A percentile compares a stretch with the other conserved stretches of the same genome.
Conservation (phyloP, 257 asterid species). For the Sherardia arvensis region DNA sequence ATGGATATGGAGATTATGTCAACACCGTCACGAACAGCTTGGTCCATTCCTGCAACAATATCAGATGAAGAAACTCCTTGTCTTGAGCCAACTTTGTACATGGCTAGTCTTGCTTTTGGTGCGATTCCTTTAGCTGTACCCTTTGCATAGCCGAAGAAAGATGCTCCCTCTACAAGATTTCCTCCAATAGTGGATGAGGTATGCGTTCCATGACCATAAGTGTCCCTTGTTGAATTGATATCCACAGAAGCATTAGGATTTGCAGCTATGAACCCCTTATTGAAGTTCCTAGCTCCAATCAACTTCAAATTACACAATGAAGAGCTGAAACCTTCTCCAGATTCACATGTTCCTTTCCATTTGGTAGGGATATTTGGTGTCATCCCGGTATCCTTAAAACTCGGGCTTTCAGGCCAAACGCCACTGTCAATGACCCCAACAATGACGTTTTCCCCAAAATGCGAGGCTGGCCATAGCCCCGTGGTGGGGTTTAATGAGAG, state of each 20-base stretch:
- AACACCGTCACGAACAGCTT: slow-evolving; percentile 17
- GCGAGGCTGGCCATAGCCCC: background rate
- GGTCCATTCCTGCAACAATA: slow-evolving; percentile 13
- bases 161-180: slow-evolving; percentile 12
- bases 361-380: background rate
- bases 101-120: slow-evolving; percentile 10
- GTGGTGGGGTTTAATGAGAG: background rate
- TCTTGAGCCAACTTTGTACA: slow-evolving; percentile 7
- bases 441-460: background rate
- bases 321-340: background rate
- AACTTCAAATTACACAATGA: slow-evolving; percentile 3
- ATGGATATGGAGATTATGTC: slow-evolving; percentile 16
- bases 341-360: background rate
- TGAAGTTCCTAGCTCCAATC: slow-evolving; percentile 9
- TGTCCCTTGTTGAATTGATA: slow-evolving; percentile 12
- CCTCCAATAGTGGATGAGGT: slow-evolving; percentile 12
- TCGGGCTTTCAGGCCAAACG: background rate
- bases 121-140: slow-evolving; percentile 16
- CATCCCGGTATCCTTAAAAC: background rate
- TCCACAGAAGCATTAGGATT: background rate
- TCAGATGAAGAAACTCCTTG: background rate
- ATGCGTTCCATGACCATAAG: slow-evolving; percentile 11
- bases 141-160: slow-evolving; percentile 11
- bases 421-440: background rate
- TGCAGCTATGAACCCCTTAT: slow-evolving; percentile 3